Evolutionary conservation across 495 filamentous ascomycete species (phyloP), one percentile per base, ranked within the genome.

Genomic region (Xylaria palmicola): DNA sequence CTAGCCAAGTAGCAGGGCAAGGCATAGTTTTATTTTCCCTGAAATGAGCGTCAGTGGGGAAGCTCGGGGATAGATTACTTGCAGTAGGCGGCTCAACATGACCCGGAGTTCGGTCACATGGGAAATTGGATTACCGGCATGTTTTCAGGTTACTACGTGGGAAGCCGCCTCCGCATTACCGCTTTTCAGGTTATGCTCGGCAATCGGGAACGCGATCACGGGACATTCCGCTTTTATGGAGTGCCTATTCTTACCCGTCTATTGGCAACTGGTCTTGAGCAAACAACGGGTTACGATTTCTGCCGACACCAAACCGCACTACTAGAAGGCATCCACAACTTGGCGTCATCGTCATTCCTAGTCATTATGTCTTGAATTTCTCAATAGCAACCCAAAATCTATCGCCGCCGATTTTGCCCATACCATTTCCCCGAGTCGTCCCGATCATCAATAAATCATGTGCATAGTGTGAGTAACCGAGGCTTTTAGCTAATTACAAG

Each of bases 401-500:
- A 69, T 68, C 50, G 58, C 66, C 50, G 57, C 67, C 65, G 56
- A 64, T 64, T 68, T 72, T 69, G 37, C 62, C 69, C 65, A 61
- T 65, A 56, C 63, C 60, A 63, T 56, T 57, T 44, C 65, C 67
- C 69, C 65, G 50, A 66, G 57, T 69, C 65, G 52, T 69, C 62
- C 64, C 59, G 53, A 62, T 69, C 67, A 43, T 69, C 45, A 67
- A 40, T 55, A 57, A 64, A 64, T 64, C 65, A 71, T 53, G 58
- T 29, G 40, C 36, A 26, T 34, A 56, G 58, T 59, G 60, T 55
- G 32, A 47, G 19, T 36, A 24, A 40, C 19, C 61, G n/a, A 27
- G 29, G 48, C 53, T 60, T 56, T 50, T 36, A 66, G 54, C 41
- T 39, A 39, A 56, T 88, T 91, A 97, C 77, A 96, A 75, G 80